Base-by-base conservation (phyloP, 148 eudicot species). In the Fagopyrum tataricum region DNA sequence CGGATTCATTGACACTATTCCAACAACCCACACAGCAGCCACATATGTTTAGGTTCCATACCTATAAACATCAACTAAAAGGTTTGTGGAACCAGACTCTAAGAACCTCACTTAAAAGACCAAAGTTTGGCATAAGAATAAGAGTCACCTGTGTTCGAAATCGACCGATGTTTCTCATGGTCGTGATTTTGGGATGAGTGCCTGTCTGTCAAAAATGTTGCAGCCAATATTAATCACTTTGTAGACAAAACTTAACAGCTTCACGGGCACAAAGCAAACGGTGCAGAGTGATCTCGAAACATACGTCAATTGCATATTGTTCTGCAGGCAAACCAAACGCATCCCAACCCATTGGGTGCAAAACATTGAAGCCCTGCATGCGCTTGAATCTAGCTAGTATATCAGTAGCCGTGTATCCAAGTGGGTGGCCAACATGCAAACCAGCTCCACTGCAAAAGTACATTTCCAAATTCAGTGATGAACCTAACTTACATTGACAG, bases 301-400 rank as follows among this genome's bases (percentile, higher is more conserved):
- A 76, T 78, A 92, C 99, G 87, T 95, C 88, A 78, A 95, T 95
- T 53, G 99, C 99, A 78, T 95, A 95, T 81, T 95, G 99, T 81
- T 95, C 99, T 4, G 97, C 99, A 43, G 99, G 99, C 84, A 95
- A 83, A 47, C 99, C 99, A 81, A 95, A 95, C 44, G 99, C 99
- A 85, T 95, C 99, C 99, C 99, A 95, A 76, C 99, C 99, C 97
- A 92, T 95, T 5, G 99, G 99, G 53, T 95, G 99, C 77, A 95
- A 79, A 75, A 95, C 99, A 86, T 95, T 95, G 84, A 81, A 95
- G 61, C 99, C 98, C 75, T 87, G 89, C 99, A 95, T 95, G 53
- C 99, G 88, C 79, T 86, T 95, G 71, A 84, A 89, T 83, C 99
- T 88, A 80, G 97, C 99, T 76, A 95, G 92, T 80, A 95, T 95